Evolutionary conservation across 2,329 filamentous ascomycete genomes (phyloP).

Genomic region (Aureobasidium sp.): DNA sequence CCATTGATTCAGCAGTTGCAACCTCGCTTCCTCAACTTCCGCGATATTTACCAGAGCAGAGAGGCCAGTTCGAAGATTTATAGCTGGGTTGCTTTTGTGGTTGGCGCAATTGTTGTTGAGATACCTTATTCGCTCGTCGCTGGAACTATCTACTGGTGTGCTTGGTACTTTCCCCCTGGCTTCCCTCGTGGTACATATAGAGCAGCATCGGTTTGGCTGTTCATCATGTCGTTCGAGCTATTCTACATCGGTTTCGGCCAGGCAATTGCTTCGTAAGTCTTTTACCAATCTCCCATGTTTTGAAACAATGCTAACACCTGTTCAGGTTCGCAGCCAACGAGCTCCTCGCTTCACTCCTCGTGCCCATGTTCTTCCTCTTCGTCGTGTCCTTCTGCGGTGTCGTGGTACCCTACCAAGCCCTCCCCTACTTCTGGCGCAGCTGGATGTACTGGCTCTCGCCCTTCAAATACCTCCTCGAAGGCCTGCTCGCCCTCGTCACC

Average conservation of each 20-base stretch:
- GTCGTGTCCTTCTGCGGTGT: constrained; percentile 64
- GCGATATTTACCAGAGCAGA: constrained; percentile 59
- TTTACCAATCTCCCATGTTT: constrained; percentile 26
- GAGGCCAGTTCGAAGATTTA: constrained; percentile 76
- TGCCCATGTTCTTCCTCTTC: constrained; percentile 64
- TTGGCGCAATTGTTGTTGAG: constrained; percentile 57
- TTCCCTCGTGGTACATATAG: constrained; percentile 41
- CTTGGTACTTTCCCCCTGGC: constrained; percentile 48
- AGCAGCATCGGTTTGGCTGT: constrained; percentile 53
- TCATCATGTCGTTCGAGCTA: constrained; percentile 61
- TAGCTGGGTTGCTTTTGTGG: constrained; percentile 62
- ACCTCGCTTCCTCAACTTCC: constrained; percentile 57
- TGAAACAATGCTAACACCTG: constrained; percentile 45
- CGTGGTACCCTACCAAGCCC: constrained; percentile 53
- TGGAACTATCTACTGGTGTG: constrained; percentile 44
- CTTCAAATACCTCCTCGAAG: constrained; percentile 50
- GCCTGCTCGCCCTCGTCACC: constrained; percentile 29
- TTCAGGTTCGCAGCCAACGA: constrained; percentile 51
- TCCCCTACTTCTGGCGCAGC: constrained; percentile 63
- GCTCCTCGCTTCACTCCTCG: constrained; percentile 57
- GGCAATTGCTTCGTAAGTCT: constrained; percentile 43
- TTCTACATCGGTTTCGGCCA: constrained; percentile 62
- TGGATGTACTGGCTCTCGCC: constrained; percentile 66
- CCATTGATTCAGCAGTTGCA: constrained; percentile 70
- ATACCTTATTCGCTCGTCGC: constrained; percentile 53